phyloP scores from a whole-genome alignment of 2,329 filamentous ascomycete species.

The Ascochyta koolunga region DNA sequence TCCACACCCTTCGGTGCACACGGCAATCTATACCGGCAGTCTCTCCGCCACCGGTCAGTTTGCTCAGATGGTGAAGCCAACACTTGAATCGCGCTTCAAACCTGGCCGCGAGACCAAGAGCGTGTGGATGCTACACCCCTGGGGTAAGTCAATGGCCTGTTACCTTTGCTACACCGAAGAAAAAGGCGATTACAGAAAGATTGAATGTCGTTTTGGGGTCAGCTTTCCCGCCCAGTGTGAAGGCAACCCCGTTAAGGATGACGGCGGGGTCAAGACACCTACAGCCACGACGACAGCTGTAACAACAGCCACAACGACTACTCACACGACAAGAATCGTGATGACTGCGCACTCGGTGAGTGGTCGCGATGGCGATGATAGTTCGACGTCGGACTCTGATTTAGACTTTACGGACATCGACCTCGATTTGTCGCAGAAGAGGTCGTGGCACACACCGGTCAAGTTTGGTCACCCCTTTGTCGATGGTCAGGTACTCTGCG shows the following conservation, averaged over 20 bases:
- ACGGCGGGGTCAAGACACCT: conserved; percentile 3
- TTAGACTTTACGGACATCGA: background rate
- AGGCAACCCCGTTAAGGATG: background rate
- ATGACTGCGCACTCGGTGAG: background rate
- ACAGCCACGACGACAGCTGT: background rate
- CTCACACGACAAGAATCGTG: background rate
- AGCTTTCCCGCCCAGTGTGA: conserved; percentile 14
- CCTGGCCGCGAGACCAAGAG: conserved; percentile 4
- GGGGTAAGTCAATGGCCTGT: conserved; percentile 25
- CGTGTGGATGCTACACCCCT: conserved; percentile 39
- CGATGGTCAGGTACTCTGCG: conserved; percentile 11
- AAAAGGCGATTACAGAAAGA: conserved; percentile 9
- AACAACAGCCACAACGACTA: background rate
- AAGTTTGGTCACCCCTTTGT: conserved; percentile 23
- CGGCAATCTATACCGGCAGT: background rate
- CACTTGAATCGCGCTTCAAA: conserved; percentile 6
- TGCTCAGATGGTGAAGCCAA: background rate
- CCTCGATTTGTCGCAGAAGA: conserved; percentile 10
- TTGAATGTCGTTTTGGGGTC: conserved; percentile 25
- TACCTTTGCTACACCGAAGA: conserved; percentile 33
- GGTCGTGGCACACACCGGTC: conserved; percentile 27
- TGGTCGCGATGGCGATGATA: background rate
- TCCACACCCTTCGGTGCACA: background rate
- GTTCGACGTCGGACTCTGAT: background rate
- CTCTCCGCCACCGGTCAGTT: background rate